These are phyloP conservation scores for Butyriboletus loyo DNA, from an alignment of 768 basidiomycete genomes.

Conservation along the genomic window DNA sequence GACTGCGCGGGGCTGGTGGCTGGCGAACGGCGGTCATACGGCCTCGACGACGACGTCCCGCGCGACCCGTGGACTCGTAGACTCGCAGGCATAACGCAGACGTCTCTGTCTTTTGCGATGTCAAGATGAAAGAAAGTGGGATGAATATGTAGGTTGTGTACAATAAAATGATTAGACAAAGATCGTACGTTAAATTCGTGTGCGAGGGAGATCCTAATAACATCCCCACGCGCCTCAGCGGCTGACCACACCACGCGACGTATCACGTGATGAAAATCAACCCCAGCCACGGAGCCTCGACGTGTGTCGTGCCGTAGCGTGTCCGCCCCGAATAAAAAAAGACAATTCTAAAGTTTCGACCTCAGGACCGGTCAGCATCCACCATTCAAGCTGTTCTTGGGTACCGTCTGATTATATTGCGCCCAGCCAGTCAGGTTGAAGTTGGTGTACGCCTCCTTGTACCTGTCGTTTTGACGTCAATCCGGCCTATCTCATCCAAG, in stretches of 20 bases:
- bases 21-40: slow-evolving; percentile 22
- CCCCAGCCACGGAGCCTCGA: not conserved
- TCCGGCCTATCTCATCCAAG: not conserved
- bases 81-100: slow-evolving; percentile 20
- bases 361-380: slow-evolving; percentile 24
- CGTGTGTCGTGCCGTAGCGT: not conserved
- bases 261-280: slow-evolving; percentile 33
- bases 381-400: slow-evolving; percentile 49
- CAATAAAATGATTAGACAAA: slow-evolving; percentile 16
- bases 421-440: slow-evolving; percentile 45
- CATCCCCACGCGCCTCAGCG: slow-evolving; percentile 16
- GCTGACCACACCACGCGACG: slow-evolving; percentile 26
- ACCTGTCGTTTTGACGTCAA: slow-evolving; percentile 24
- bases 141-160: slow-evolving; percentile 28
- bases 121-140: slow-evolving; percentile 1
- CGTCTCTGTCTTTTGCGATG: not conserved
- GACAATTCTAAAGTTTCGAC: not conserved
- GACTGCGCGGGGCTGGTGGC: slow-evolving; percentile 7
- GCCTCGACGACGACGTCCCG: slow-evolving; percentile 8
- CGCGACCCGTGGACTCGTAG: slow-evolving; percentile 10
- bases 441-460: slow-evolving; percentile 45
- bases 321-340: not conserved
- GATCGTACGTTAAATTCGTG: slow-evolving; percentile 9
- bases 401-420: slow-evolving; percentile 50
- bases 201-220: not conserved